Evolutionary conservation across 495 filamentous ascomycete species (phyloP), one percentile per base, ranked within the genome.

Genomic region (Neurospora sp.): DNA sequence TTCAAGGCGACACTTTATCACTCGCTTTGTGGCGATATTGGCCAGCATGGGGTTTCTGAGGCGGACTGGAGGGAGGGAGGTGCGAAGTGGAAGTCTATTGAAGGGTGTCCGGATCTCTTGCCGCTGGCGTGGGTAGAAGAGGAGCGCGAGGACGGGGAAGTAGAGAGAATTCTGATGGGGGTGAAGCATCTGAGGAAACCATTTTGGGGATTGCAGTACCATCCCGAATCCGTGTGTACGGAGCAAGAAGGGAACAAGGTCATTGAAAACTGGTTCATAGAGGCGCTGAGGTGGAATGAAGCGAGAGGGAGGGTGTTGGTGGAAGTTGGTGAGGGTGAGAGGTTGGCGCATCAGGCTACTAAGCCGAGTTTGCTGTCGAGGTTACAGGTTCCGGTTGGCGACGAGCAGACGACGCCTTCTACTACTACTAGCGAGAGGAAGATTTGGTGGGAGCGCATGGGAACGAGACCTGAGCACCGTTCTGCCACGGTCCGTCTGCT

Each of bases 181-280:
- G 89, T 91, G 22, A 87, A 82, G 69, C 94, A 97, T 78, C 80
- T 68, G 37, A 73, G 75, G 3, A 93, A 90, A 75, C 96, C 96
- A 6, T 96, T 95, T 75, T 97, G 91, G 90, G 96, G 91, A 0
- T 83, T 99, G 41, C 96, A 99, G 77, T 98, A 95, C 78, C 96
- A 99, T 77, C 94, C 95, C 0, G 96, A 99, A 79, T 97, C 93
- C 0, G 91, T 96, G 74, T 97, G 95, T 77, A 97, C 96, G 5
- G 88, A 88, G 69, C 76, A 83, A n/a, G 87, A 89, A 39, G 92
- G 93, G 39, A 86, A 84, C 37, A 79, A 82, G 42, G 83, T 98
- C 39, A 85, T 98, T 37, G 76, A 80, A 61, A 93, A 92, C 74
- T 99, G 94, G 93, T 97, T 94, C 86, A 76, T 71, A 5, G 77